A percentile compares a stretch with the other conserved stretches of the same genome.
phyloP scores from a whole-genome alignment of 139 green algal species.

The Picochlorum sp. region DNA sequence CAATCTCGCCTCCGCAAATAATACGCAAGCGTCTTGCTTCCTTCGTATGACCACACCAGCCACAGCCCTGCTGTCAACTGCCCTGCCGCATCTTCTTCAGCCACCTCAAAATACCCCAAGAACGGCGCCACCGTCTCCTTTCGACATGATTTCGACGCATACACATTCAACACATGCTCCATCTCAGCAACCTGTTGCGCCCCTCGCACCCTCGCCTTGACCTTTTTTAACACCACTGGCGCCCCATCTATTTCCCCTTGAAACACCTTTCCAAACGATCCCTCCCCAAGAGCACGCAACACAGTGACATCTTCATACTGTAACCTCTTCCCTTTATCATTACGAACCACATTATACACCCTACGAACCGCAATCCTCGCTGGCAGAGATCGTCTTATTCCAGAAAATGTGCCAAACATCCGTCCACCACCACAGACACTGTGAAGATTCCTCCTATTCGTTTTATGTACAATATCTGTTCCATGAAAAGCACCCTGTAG shows the following conservation, averaged over 20 bases:
- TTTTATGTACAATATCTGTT: too few species aligned
- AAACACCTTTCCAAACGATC: conserved; percentile 44
- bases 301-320: not conserved
- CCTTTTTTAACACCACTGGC: conserved; percentile 62
- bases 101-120: conserved; percentile 63
- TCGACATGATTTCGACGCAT: conserved; percentile 41
- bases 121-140: conserved; percentile 58
- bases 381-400: not conserved
- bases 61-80: conserved; percentile 60
- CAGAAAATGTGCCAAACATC: too few species aligned
- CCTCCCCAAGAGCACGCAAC: conserved; percentile 25
- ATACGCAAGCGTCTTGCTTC: conserved; percentile 54
- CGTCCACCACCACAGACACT: too few species aligned
- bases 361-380: not conserved
- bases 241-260: conserved; percentile 18
- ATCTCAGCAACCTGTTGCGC: conserved; percentile 65
- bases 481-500: too few species aligned
- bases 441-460: too few species aligned
- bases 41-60: conserved; percentile 82
- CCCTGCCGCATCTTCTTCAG: conserved; percentile 14
- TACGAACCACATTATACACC: not conserved
- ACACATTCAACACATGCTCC: conserved; percentile 78
- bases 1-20: conserved; percentile 68
- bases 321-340: conserved; percentile 5
- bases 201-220: conserved; percentile 57